Conservation (phyloP, 495 filamentous ascomycete species). For the Poronia punctata region DNA sequence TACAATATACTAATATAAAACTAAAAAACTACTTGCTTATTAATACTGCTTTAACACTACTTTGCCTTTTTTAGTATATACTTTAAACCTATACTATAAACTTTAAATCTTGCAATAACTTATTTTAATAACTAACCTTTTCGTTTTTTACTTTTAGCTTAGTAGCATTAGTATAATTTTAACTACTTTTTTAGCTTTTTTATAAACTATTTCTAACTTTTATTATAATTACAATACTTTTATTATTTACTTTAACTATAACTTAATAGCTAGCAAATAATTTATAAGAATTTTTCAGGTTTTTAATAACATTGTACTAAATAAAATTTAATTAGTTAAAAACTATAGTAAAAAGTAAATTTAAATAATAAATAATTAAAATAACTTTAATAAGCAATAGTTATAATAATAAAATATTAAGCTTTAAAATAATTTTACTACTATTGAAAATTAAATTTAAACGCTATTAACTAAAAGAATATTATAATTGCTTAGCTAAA, state of each 20-base stretch:
- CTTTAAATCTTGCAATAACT: constrained; percentile 15
- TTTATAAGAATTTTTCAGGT: neutral
- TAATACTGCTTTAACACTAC: constrained; percentile 26
- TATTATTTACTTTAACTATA: too few species aligned
- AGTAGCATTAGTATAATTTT: too few species aligned
- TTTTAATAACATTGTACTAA: constrained; percentile 3
- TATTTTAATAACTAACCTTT: too few species aligned
- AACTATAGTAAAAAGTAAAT: too few species aligned
- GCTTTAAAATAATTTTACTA: constrained; percentile 12
- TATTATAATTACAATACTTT: neutral
- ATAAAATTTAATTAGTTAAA: neutral
- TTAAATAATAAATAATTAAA: neutral
- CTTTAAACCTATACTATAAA: constrained; percentile 16
- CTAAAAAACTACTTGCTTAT: too few species aligned
- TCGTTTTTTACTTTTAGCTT: too few species aligned
- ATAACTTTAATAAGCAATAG: neutral
- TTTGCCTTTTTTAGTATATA: too few species aligned
- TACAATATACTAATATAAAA: too few species aligned
- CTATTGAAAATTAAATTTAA: constrained; percentile 11
- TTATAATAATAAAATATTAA: neutral
- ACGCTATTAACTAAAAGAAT: constrained; percentile 17
- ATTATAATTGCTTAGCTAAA: too few species aligned
- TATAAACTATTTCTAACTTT: neutral
- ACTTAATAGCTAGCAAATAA: too few species aligned
- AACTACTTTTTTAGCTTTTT: too few species aligned